Evolutionary conservation across 345 rosid species (phyloP), one percentile per base, ranked within the genome.

Genomic region (Aquilaria malaccensis): DNA sequence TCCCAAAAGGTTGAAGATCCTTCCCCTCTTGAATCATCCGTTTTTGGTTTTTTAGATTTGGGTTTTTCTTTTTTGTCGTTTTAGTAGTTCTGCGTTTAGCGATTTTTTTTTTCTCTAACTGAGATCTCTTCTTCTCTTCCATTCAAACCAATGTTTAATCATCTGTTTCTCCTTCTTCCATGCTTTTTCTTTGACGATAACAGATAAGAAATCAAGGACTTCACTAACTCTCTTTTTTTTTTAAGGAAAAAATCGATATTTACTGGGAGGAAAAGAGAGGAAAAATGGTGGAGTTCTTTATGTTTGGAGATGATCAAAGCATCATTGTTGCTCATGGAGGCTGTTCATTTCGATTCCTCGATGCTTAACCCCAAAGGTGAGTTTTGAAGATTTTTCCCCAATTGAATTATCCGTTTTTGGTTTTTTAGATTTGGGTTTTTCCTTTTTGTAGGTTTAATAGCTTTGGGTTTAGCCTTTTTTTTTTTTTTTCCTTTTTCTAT

Each of bases 351-450:
- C 61, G 70, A 54, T 77, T 75, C 70, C 76, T 77, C 52, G 72
- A 69, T 66, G 65, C 75, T 73, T 73, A 67, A 65, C 74, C 83
- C 61, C 64, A 70, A 82, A 78, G 83, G 85, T 84, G 82, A 55
- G 63, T 53, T 22, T 22, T 22, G 22, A 22, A 22, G 22, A 22
- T 22, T 1, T 1, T 22, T 1, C 22, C 22, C 1, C 9, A 45
- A 48, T 33, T 66, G 33, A 55, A 15, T 13, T 14, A 53, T 30
- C 30, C 3, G 6, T 13, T n/a, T 30, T 47, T 56, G 43, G 14
- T 13, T 45, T 50, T 3, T n/a, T 30, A 50, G 33, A 47, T 37
- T 30, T 47, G 14, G 53, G 37, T 47, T 11, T 15, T 37, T 43
- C 55, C 60, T 13, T 49, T 31, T 13, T 7, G 10, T 1, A 22